Conservation (phyloP, 2,329 filamentous ascomycete genomes). For the Dactylellina drechsleri region DNA sequence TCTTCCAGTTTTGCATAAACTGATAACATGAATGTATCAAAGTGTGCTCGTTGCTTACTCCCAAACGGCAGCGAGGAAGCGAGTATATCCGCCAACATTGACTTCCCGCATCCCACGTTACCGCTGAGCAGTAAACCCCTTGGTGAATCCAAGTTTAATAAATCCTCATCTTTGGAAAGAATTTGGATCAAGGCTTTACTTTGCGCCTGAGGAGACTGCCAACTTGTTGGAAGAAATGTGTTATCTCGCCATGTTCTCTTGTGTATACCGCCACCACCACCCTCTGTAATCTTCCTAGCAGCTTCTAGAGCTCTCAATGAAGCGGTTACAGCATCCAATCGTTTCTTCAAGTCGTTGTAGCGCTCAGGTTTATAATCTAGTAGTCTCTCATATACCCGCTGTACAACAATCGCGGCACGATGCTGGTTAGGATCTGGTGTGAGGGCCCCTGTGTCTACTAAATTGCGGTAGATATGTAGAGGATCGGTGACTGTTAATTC, state of each 20-base stretch:
- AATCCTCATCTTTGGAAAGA: conserved; percentile 69
- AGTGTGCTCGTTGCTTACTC: conserved; percentile 81
- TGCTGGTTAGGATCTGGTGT: conserved; percentile 77
- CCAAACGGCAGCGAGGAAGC: conserved; percentile 78
- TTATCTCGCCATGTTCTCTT: conserved; percentile 68
- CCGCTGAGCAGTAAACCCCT: conserved; percentile 80
- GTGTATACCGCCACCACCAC: conserved; percentile 64
- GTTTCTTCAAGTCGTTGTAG: conserved; percentile 68
- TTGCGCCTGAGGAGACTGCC: conserved; percentile 69
- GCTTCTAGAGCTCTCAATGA: conserved; percentile 40
- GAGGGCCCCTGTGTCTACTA: conserved; percentile 74
- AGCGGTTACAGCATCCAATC: conserved; percentile 42
- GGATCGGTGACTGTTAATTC: conserved; percentile 74
- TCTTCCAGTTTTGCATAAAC: conserved; percentile 77
- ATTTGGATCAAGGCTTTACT: conserved; percentile 74
- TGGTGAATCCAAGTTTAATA: conserved; percentile 72
- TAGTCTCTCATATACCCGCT: conserved; percentile 77
- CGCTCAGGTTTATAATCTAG: conserved; percentile 85
- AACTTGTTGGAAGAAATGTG: conserved; percentile 70
- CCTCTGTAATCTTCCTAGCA: conserved; percentile 22
- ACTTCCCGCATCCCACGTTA: conserved; percentile 84
- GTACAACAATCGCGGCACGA: conserved; percentile 77
- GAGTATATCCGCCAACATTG: conserved; percentile 85
- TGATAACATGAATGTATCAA: conserved; percentile 87
- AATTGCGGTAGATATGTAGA: conserved; percentile 77